These are phyloP conservation scores for Hymenoscyphus albidus DNA, from an alignment of 2,329 filamentous ascomycete genomes.

Conservation along the genomic window DNA sequence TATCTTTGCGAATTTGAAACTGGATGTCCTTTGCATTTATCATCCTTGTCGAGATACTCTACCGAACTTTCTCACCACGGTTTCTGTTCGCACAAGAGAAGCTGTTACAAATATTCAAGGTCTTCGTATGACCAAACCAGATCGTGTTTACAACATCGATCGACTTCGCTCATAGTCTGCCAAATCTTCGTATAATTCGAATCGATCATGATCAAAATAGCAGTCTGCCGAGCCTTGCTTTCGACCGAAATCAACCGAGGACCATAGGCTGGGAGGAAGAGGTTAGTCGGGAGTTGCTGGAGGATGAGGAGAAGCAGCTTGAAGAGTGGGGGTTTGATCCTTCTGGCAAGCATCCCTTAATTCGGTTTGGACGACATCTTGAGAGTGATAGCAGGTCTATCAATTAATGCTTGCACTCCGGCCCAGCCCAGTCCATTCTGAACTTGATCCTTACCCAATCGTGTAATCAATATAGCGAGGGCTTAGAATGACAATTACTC, in stretches of 20 bases:
- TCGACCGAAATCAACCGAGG: not conserved
- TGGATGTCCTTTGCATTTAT: not conserved
- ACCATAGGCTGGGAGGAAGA: not conserved
- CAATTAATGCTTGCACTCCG: not conserved
- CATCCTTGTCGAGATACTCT: not conserved
- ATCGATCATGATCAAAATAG: not conserved
- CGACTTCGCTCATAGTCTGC: not conserved
- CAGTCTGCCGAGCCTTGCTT: not conserved
- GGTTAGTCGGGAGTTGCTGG: not conserved
- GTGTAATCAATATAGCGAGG: not conserved
- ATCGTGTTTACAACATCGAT: not conserved
- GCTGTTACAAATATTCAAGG: not conserved
- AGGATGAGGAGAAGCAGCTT: not conserved
- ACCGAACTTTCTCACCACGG: not conserved
- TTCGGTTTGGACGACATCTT: not conserved
- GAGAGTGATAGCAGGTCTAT: not conserved
- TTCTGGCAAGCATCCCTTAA: not conserved
- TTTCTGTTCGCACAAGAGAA: not conserved
- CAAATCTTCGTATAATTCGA: not conserved
- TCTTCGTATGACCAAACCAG: not conserved
- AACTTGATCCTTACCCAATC: not conserved
- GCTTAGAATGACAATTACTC: not conserved
- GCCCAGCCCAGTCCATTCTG: not conserved
- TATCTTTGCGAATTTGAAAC: not conserved
- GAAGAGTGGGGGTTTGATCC: not conserved